Evolutionary conservation across 768 basidiomycete genomes (phyloP).

Genomic region (Termitomyces sp.): DNA sequence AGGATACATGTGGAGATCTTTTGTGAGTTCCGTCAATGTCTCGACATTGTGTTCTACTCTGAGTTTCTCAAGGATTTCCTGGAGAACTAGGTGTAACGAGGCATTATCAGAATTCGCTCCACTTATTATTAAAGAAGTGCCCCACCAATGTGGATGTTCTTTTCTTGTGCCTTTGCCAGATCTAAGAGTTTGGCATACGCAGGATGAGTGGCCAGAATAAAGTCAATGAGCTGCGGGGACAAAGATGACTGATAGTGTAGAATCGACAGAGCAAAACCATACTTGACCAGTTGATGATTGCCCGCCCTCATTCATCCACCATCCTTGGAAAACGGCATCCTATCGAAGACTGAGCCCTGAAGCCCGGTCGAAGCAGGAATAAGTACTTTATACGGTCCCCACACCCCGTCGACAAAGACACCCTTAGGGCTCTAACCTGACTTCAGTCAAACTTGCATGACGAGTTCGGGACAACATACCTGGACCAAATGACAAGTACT

Average conservation of each 20-base stretch:
- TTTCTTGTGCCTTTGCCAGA: slow-evolving; percentile 51
- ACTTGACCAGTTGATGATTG: slow-evolving; percentile 98
- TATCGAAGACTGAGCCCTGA: slow-evolving; percentile 20
- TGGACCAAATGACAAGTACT: slow-evolving; percentile 95
- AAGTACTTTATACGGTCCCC: slow-evolving; percentile 82
- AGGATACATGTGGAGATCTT: slow-evolving; percentile 91
- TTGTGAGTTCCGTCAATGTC: slow-evolving; percentile 79
- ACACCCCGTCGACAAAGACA: slow-evolving; percentile 87
- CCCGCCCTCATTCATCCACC: slow-evolving; percentile 99
- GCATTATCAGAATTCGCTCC: background rate
- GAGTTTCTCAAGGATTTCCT: slow-evolving; percentile 67
- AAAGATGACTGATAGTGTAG: slow-evolving; percentile 1
- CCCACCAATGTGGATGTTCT: slow-evolving; percentile 55
- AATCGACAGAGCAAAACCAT: slow-evolving; percentile 4
- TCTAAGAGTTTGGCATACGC: slow-evolving; percentile 72
- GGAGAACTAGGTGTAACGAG: slow-evolving; percentile 47
- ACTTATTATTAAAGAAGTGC: slow-evolving; percentile 4
- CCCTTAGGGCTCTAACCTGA: slow-evolving; percentile 62
- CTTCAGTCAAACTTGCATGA: background rate
- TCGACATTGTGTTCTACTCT: slow-evolving; percentile 47
- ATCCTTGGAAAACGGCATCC: slow-evolving; percentile 87
- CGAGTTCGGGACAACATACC: slow-evolving; percentile 27
- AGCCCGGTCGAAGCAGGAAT: background rate
- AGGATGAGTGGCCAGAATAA: slow-evolving; percentile 88
- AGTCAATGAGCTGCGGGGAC: slow-evolving; percentile 76